These are phyloP conservation scores for Pichia cabralensis DNA, from an alignment of 805 yeast genomes.

Conservation along the genomic window DNA sequence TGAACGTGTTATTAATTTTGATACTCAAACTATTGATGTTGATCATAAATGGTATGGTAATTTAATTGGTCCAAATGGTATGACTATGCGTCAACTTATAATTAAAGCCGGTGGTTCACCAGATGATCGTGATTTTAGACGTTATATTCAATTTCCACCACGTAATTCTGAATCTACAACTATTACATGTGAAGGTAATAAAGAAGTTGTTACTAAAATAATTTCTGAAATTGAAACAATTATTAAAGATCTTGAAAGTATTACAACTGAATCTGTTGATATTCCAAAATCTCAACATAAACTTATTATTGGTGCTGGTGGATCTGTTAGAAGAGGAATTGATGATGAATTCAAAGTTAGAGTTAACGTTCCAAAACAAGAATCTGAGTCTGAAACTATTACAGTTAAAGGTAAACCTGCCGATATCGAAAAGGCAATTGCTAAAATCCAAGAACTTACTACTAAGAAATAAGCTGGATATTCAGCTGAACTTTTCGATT, in stretches of 20 bases:
- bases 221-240: slow-evolving; percentile 51
- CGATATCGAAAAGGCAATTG: slow-evolving; percentile 51
- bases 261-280: slow-evolving; percentile 39
- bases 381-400: slow-evolving; percentile 40
- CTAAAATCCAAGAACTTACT: slow-evolving; percentile 49
- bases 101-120: slow-evolving; percentile 68
- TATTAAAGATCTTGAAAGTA: slow-evolving; percentile 54
- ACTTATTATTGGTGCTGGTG: slow-evolving; percentile 72
- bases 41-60: slow-evolving; percentile 65
- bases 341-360: slow-evolving; percentile 60
- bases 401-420: slow-evolving; percentile 59
- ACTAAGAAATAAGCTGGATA: no score
- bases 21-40: slow-evolving; percentile 50
- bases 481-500: no score
- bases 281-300: slow-evolving; percentile 70
- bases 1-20: slow-evolving; percentile 51
- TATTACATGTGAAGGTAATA: slow-evolving; percentile 67
- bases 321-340: slow-evolving; percentile 59
- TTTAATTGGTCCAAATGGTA: slow-evolving; percentile 73
- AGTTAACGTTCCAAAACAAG: slow-evolving; percentile 57
- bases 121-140: slow-evolving; percentile 35
- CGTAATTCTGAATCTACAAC: slow-evolving; percentile 47
- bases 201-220: slow-evolving; percentile 58
- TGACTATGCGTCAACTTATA: slow-evolving; percentile 63
- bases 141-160: slow-evolving; percentile 61